Conservation (phyloP, 140 eudicot species). For the Senecio squalidus region DNA sequence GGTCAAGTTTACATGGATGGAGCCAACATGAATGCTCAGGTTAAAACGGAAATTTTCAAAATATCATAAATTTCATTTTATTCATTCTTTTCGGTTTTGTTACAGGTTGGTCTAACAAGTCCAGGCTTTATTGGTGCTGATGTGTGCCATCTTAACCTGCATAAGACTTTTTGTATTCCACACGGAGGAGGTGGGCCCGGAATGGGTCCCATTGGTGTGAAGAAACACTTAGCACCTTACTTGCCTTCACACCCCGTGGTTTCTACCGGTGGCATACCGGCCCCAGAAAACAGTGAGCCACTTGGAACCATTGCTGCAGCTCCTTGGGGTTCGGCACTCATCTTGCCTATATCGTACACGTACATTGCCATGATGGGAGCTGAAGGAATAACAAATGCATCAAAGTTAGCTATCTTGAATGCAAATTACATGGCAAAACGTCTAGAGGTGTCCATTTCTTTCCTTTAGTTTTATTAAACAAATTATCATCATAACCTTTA, state of each 20-base stretch:
- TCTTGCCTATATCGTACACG: constrained; percentile 96
- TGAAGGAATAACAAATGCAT: constrained; percentile 78
- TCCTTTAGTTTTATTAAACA: neutral
- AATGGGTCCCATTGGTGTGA: constrained; percentile 98
- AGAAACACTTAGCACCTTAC: constrained; percentile 85
- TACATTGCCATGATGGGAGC: constrained; percentile 99
- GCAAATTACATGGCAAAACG: constrained; percentile 99
- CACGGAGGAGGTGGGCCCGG: constrained; percentile 99
- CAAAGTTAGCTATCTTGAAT: constrained; percentile 88
- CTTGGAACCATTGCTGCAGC: constrained; percentile 96
- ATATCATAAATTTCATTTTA: no score
- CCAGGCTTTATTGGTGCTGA: constrained; percentile 97
- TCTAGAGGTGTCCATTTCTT: constrained; percentile 52
- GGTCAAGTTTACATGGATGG: constrained; percentile 99
- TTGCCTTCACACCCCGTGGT: constrained; percentile 99
- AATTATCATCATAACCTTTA: neutral
- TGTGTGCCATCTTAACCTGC: constrained; percentile 97
- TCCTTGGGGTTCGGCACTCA: constrained; percentile 98
- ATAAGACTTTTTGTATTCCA: constrained; percentile 97
- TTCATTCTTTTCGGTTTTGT: no score
- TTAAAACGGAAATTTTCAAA: constrained; percentile 19
- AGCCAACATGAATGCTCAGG: constrained; percentile 99
- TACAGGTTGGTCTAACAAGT: constrained; percentile 92
- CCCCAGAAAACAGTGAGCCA: constrained; percentile 58
- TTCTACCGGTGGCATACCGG: constrained; percentile 83